Evolutionary conservation across 441 rosid species (phyloP), one percentile per base, ranked within the genome.

Genomic region (Bocquillonia castaneifolia): DNA sequence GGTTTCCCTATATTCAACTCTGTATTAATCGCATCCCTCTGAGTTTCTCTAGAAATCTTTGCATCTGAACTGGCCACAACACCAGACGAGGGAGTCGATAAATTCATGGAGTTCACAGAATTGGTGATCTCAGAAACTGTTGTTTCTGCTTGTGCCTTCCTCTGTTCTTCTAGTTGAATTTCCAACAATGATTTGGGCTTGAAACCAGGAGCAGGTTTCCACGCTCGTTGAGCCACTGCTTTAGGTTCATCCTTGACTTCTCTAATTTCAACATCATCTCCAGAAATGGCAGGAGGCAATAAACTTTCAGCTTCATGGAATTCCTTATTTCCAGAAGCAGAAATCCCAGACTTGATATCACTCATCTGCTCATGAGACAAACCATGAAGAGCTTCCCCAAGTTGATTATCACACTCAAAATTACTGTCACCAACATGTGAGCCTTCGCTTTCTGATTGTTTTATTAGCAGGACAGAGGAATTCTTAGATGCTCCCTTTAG

Each of bases 131-230:
- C 95, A 56, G 95, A 76, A 71, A 85, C 93, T 52, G 78, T 66
- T 66, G 80, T 73, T 77, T 87, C 92, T 6, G 77, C 72, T 74
- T 84, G 89, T n/a, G 85, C 86, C 73, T 67, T 89, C 81, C 79
- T 89, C 77, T 88, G 91, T 78, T 95, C 97, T 76, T 95, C 99
- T 82, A 80, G 83, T 78, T 95, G 99, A 77, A 95, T 95, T 81
- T 95, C 99, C 80, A 95, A 77, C 74, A 95, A 75, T 22, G 99
- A 92, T 85, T 88, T 92, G 15, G 97, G 86, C 78, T 88, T 95
- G 82, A 91, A 86, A 75, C 98, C 99, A 56, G 96, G 96, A 76
- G 98, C 98, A 84, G 96, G 91, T 81, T 86, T 92, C 99, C 99
- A 95, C 62, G 96, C 99, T 61, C 92, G 76, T 66, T 83, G 89